Evolutionary conservation across 1,284 basidiomycete genomes (phyloP).

Genomic region (Hymenochaete sp.): DNA sequence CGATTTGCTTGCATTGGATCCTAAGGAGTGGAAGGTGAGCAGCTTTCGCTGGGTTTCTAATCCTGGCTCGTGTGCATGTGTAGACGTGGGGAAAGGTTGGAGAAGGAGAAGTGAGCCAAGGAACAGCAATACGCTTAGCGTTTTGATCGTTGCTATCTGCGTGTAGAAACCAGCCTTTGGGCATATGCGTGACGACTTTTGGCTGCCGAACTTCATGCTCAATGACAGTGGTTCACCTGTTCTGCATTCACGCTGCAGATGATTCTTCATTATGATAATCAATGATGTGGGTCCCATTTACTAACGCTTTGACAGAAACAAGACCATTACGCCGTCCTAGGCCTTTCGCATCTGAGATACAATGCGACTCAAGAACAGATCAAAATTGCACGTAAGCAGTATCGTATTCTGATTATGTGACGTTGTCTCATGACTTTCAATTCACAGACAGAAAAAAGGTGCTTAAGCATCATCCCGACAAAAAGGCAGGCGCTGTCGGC

Average conservation of each 20-base stretch:
- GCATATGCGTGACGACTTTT: neutral
- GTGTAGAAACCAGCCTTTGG: neutral
- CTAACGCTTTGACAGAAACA: constrained; percentile 61
- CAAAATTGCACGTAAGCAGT: constrained; percentile 83
- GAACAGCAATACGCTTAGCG: no score
- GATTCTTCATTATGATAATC: no score
- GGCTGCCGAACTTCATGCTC: constrained; percentile 6
- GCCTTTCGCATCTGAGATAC: constrained; percentile 86
- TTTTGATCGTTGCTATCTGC: no score
- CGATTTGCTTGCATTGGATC: constrained; percentile 71
- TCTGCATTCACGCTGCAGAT: neutral
- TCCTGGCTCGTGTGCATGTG: no score
- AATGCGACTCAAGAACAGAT: constrained; percentile 88
- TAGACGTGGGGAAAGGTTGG: no score
- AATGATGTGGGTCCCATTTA: neutral
- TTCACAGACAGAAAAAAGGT: constrained; percentile 91
- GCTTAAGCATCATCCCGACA: constrained; percentile 97
- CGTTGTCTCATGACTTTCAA: constrained; percentile 7
- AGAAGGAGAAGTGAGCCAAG: no score
- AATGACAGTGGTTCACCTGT: neutral
- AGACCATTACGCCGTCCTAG: constrained; percentile 96
- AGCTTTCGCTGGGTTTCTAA: no score
- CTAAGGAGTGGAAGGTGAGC: constrained; percentile 99
- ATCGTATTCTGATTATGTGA: neutral
- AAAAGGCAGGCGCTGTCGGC: constrained; percentile 76